Conservation (phyloP, 768 basidiomycete species). For the Cystofilobasidium macerans region DNA sequence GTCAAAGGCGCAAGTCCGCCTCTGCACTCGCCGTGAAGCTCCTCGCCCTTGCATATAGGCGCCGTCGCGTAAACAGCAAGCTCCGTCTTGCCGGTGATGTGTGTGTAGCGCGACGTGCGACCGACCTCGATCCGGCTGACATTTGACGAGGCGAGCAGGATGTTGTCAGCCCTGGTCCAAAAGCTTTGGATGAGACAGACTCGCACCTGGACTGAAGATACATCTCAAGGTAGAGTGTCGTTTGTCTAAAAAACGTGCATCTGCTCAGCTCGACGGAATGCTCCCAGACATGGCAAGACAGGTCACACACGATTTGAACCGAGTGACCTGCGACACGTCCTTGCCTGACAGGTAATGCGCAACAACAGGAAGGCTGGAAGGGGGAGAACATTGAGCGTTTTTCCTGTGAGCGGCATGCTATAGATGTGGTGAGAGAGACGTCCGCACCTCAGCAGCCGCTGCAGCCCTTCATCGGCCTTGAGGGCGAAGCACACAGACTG, state of each 20-base stretch:
- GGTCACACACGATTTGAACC: background rate
- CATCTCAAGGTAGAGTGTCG: background rate
- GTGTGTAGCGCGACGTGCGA: background rate
- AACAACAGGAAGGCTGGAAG: background rate
- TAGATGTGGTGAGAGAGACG: background rate
- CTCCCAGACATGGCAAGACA: background rate
- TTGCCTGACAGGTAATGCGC: background rate
- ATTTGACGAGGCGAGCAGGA: background rate
- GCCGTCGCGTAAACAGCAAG: constrained; percentile 10
- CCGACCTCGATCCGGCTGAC: constrained; percentile 6
- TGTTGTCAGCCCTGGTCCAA: background rate
- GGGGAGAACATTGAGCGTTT: too few relatives aligned
- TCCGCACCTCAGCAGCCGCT: background rate
- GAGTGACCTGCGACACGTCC: background rate
- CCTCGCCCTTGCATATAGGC: background rate
- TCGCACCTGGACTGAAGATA: background rate
- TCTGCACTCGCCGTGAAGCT: background rate
- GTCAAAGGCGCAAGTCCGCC: background rate
- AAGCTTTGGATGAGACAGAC: background rate
- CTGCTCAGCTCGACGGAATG: background rate
- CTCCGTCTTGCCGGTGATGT: constrained; percentile 3
- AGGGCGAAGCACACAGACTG: background rate
- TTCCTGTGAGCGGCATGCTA: background rate
- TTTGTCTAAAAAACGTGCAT: background rate
- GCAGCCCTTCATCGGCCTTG: background rate